Base-by-base conservation (phyloP, 305 asterid genomes). In the Plantago coronopus region DNA sequence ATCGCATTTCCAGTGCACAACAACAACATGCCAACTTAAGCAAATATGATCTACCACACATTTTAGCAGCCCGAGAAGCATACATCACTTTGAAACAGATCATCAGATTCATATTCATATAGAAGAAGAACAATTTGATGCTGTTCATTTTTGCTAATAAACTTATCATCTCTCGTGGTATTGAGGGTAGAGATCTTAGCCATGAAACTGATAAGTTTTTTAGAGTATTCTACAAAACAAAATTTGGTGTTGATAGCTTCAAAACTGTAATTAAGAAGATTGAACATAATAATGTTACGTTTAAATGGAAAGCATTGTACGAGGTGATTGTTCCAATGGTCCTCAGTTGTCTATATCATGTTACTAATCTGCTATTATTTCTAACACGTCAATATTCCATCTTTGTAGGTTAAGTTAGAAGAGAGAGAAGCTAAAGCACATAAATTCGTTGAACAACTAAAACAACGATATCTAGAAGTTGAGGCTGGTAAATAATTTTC, bases 141-240 rank as follows among this genome's bases (percentile, higher is more conserved):
- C 43, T 23, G 21, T 10, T 5, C 48, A 66, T 62, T 56, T 42
- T 22, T 66, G 49, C 34, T 61, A 48, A 31, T 60, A 13, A 34
- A 16, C n/a, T n/a, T n/a, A n/a, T 8, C 51, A 62, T 46, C 40
- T 67, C 14, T 67, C 55, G 29, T 72, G 61, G 64, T 57, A 21
- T 77, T 60, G 74, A 93, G 97, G 89, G 68, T 62, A 81, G 93
- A 69, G 96, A 89, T 82, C 99, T 94, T 68, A 87, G 93, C 70
- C 83, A 88, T 0, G 81, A 78, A 27, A 89, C 97, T 12, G 77
- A 87, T 73, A 72, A 73, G 64, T 63, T 80, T 15, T 89, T 96
- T 95, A 85, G 74, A 76, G 83, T 61, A 55, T 81, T 85, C 69
- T 94, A 72, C 72, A 77, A 69, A 76, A 68, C 45, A 34, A 63